Base-by-base conservation (phyloP, 306 rosid species). In the Notholithocarpus densiflorus region DNA sequence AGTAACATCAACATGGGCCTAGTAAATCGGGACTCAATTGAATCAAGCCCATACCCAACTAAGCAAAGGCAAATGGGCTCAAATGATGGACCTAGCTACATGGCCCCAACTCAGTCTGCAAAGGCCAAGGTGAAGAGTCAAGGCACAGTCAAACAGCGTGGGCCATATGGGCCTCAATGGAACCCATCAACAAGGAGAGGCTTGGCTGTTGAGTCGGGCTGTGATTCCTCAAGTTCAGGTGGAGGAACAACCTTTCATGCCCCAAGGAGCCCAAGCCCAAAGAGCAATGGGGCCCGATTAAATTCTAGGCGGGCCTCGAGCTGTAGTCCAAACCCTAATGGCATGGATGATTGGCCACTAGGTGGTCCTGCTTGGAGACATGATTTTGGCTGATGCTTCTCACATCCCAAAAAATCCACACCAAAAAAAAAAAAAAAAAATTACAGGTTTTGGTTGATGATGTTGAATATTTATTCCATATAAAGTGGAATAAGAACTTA, bases 81-180 rank as follows among this genome's bases (percentile, higher is more conserved):
- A 5, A 31, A 71, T 7, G 73, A 83, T 48, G 73, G 86, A 1
- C 98, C 97, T 1, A 90, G 99, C 80, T 95, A 95, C 75, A 95
- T 95, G 99, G 92, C 98, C 34, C 91, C 93, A 2, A 95, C 99
- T 37, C 71, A 91, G 21, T 93, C 97, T n/a, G 96, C 98, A 27
- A 93, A 88, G 89, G 99, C 99, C 82, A 95, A 95, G 89, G 82
- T 79, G 13, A 69, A 88, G 54, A 54, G n/a, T 21, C 94, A 77
- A 59, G 90, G 92, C 62, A 45, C 61, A 2, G 5, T 61, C 8
- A 91, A 82, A 87, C 88, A 82, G 4, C 87, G 82, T 6, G 82
- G 77, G 72, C 86, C 87, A 1, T 21, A 74, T 75, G 87, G 82
- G 77, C 90, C 91, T 24, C 80, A 79, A 0, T 93, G 97, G 98